Evolutionary conservation across 495 filamentous ascomycete species (phyloP), one percentile per base, ranked within the genome.

Genomic region (Aspergillus kassunensis): DNA sequence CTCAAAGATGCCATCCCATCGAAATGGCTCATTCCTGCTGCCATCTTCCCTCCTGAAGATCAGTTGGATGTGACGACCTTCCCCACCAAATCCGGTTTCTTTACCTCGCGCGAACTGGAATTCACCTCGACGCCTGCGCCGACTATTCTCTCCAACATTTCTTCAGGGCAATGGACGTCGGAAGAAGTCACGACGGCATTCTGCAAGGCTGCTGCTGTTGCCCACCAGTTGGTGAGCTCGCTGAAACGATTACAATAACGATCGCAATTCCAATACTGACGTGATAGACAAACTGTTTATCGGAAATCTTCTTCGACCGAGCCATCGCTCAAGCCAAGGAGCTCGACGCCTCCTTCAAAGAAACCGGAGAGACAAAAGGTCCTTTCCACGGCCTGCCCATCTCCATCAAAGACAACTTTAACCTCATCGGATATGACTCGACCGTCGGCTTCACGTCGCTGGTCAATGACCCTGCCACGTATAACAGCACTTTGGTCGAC

Each of bases 361-460:
- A 56, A 11, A 60, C 61, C 1, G 59, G 64, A 0, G 73, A 72
- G 24, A 67, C 74, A 12, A 63, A 83, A 21, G 84, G 84, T 1
- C 81, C 82, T 0, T 66, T 87, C 0, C 82, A 86, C 51, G 84
- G 84, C 21, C 50, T 87, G 5, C 83, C 83, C 0, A 80, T 86
- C 44, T 58, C 13, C 4, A 24, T 44, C 24, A 36, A 62, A 48
- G 63, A 64, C 11, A 55, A 53, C 34, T 63, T 66, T 42, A 61
- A 63, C 24, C 37, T 62, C 12, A 30, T 57, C 35, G 58, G 58
- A 3, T 49, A 56, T 29, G 54, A 37, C 16, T 51, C 62, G 39
- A 53, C 53, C 0, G 56, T 64, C 15, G 61, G 61, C 0, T 64
- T 61, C 23, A 41, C 53, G 2, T 57, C 61, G 0, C 54, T 61